Evolutionary conservation across 805 yeast genomes (phyloP), one percentile per base, ranked within the genome.

Genomic region (Wickerhamomyces xylosicus): DNA sequence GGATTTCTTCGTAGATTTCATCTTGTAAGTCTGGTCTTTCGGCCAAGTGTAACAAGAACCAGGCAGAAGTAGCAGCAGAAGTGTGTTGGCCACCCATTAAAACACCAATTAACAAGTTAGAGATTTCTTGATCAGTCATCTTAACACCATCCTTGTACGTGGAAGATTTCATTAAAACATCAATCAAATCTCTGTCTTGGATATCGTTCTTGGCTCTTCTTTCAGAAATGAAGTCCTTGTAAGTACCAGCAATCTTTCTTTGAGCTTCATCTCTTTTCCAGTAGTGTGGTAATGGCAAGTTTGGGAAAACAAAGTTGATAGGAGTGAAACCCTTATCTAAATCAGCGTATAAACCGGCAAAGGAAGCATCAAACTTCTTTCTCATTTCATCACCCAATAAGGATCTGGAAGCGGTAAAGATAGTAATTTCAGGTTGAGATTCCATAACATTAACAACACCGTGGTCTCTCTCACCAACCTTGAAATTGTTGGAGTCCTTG

Each of bases 31-130:
- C 82, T 35, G 94, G 95, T 53, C 76, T 70, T 53, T 82, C 95
- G 48, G 87, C 97, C 45, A 92, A 71, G 58, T 92, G 97, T 47
- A 92, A 71, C 56, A 92, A 67, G 55, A 79, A 78, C 98, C 98
- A 92, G 15, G 97, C 83, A 32, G 95, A 84, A 18, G 98, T 92
- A 19, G 97, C 74, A 34, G 97, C 92, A 46, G 95, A 83, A 20
- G 98, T 92, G 62, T 92, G 98, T 68, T 92, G 98, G 46, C 98
- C 98, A 54, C 98, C 98, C 98, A 92, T 92, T 45, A 92, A 71
- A 40, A 92, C 82, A 61, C 97, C 98, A 62, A 92, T 90, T 60
- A 87, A 68, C 61, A 92, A 69, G 63, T 89, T 84, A 37, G 97
- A 92, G 56, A 92, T 86, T 65, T 92, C 95, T 59, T 80, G 79